Evolutionary conservation across 805 yeast species (phyloP), one percentile per base, ranked within the genome.

Genomic region (Candida hungchunana): DNA sequence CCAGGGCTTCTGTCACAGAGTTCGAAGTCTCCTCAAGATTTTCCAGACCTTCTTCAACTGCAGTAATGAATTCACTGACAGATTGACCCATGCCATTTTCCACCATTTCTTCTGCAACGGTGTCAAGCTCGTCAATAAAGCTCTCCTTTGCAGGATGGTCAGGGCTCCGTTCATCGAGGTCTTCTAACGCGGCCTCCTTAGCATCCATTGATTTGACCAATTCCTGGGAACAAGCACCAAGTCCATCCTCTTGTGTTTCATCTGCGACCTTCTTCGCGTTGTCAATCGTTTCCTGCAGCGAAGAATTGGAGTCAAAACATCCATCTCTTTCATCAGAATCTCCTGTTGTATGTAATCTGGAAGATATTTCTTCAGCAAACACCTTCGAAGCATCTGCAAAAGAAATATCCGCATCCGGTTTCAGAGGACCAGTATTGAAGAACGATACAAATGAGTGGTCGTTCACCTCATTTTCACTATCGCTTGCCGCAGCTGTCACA

Each of bases 361-460:
- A n/a, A n/a, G n/a, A n/a, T n/a, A n/a, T n/a, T n/a, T n/a, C n/a
- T n/a, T n/a, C n/a, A n/a, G 46, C 20, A 24, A 50, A 50, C 9
- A 39, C 41, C 14, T 38, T 34, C 1, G 51, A 47, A 5, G 34
- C 34, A 18, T 50, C 43, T 4, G 42, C 42, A 32, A 49, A 37
- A 2, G 53, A 36, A 9, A 46, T 7, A 2, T 13, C 16, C 5
- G 29, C 10, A 10, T 20, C 16, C 4, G 29, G 26, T 14, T 23
- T 18, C 15, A 22, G 11, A 13, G 38, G 21, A 13, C 20, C 25
- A 2, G 26, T 31, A n/a, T 36, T 37, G 21, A 42, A 43, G 28
- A 50, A 50, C 3, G 51, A 47, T 3, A 48, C 53, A 27, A 50
- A 50, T 3, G 53, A 37, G 3, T 38, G 23, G 12, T 29, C 30